Percentiles rank a stretch among this genome's conserved stretches.
Conservation (phyloP, 352 stramenopile genomes). For the Pythium myriotylum region DNA sequence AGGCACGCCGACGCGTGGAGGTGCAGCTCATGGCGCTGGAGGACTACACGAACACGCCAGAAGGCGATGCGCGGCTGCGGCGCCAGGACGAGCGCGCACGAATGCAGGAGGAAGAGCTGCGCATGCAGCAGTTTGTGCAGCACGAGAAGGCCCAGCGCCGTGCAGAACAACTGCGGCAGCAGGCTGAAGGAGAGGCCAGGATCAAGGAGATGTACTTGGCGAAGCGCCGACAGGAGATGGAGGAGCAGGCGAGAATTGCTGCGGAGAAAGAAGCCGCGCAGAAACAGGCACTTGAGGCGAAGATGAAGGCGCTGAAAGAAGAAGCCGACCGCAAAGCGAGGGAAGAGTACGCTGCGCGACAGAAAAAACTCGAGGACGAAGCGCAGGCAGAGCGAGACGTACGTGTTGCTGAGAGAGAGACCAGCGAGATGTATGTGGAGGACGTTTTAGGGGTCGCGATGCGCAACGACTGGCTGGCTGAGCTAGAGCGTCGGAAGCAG, state of each 20-base stretch:
- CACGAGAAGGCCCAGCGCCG: conserved; percentile 36
- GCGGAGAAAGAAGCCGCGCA: conserved; percentile 47
- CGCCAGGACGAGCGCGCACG: conserved; percentile 52
- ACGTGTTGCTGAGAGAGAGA: conserved; percentile 38
- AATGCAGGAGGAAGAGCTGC: conserved; percentile 68
- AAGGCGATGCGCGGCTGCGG: conserved; percentile 47
- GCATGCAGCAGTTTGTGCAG: conserved; percentile 44
- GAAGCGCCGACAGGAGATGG: conserved; percentile 44
- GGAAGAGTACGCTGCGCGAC: conserved; percentile 46
- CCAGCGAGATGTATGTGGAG: conserved; percentile 50
- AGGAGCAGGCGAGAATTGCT: conserved; percentile 44
- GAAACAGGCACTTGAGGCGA: conserved; percentile 45
- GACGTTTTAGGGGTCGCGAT: conserved; percentile 40
- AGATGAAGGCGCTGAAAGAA: conserved; percentile 69
- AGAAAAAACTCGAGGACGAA: conserved; percentile 44
- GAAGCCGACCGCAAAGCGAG: conserved; percentile 56
- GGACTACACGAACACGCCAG: conserved; percentile 59
- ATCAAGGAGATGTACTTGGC: conserved; percentile 55
- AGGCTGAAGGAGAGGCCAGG: conserved; percentile 51
- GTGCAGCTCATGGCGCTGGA: conserved; percentile 52
- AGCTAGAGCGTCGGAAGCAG: conserved; percentile 44
- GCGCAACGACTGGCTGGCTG: conserved; percentile 41
- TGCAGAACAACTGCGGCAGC: conserved; percentile 31
- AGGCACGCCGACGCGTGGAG: conserved; percentile 53
- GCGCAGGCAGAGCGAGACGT: conserved; percentile 40